A percentile compares a stretch with the other conserved stretches of the same genome.
These are phyloP conservation scores for Lactarius tabidus DNA, from an alignment of 768 basidiomycete genomes.

Conservation along the genomic window DNA sequence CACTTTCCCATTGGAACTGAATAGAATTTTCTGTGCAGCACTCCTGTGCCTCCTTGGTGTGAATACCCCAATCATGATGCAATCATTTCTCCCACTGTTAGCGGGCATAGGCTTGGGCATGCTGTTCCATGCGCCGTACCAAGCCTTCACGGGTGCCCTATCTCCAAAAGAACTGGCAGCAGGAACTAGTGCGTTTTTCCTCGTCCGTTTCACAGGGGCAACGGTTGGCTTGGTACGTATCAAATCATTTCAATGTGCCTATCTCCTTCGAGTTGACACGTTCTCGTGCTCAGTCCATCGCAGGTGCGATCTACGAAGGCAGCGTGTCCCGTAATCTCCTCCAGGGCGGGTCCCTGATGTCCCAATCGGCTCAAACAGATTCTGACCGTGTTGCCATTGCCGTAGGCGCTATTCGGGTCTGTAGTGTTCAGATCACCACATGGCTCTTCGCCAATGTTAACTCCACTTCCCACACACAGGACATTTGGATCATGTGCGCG, in stretches of 20 bases:
- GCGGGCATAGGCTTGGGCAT: slow-evolving; percentile 78
- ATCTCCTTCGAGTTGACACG: slow-evolving; percentile 14
- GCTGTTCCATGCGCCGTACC: slow-evolving; percentile 83
- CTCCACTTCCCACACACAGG: slow-evolving; percentile 8
- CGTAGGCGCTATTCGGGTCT: slow-evolving; percentile 22
- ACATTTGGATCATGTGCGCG: slow-evolving; percentile 25
- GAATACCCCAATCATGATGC: slow-evolving; percentile 40
- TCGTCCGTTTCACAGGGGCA: slow-evolving; percentile 83
- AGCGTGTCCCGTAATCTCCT: slow-evolving; percentile 13
- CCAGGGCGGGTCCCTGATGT: neutral
- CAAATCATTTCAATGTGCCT: neutral
- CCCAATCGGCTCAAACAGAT: neutral
- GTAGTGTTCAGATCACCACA: slow-evolving; percentile 1
- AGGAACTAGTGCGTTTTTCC: slow-evolving; percentile 83
- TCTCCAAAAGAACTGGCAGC: slow-evolving; percentile 65
- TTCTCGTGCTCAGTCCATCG: slow-evolving; percentile 51
- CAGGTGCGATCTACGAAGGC: slow-evolving; percentile 60
- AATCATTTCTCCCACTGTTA: slow-evolving; percentile 60
- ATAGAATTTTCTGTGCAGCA: slow-evolving; percentile 41
- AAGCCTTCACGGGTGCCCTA: slow-evolving; percentile 66
- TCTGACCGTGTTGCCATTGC: slow-evolving; percentile 6
- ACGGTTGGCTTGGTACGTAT: slow-evolving; percentile 70
- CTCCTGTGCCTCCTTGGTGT: slow-evolving; percentile 62
- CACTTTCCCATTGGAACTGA: neutral
- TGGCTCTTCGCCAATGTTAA: slow-evolving; percentile 14